phyloP scores from a whole-genome alignment of 139 green algal genomes.

The Picochlorum costavermella region DNA sequence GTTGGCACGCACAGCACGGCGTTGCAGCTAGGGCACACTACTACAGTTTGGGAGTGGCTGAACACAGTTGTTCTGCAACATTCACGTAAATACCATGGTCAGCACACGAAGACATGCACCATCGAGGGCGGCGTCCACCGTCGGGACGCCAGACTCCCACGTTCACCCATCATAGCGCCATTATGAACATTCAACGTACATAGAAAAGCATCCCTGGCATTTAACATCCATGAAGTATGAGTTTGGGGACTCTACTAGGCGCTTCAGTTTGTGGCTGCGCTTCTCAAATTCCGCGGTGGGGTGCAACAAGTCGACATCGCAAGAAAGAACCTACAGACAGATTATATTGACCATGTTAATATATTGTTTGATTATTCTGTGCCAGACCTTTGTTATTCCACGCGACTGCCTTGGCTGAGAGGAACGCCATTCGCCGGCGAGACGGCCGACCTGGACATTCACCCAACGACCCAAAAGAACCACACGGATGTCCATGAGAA shows the following conservation, averaged over 20 bases:
- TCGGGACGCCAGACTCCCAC: not conserved
- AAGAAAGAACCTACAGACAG: constrained; percentile 36
- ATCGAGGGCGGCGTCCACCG: not conserved
- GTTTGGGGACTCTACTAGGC: constrained; percentile 82
- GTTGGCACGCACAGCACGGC: constrained; percentile 94
- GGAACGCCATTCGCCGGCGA: too few relatives aligned
- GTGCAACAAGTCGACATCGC: constrained; percentile 95
- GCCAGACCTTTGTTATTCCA: not conserved
- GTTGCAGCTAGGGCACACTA: constrained; percentile 92
- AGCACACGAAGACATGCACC: not conserved
- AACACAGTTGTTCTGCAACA: constrained; percentile 95
- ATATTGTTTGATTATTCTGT: not conserved
- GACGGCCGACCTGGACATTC: too few relatives aligned
- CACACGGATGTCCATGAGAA: too few relatives aligned
- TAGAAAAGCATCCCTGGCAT: constrained; percentile 93
- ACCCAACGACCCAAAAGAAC: too few relatives aligned
- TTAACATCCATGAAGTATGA: constrained; percentile 94
- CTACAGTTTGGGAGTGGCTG: constrained; percentile 92
- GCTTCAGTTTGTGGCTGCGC: constrained; percentile 96
- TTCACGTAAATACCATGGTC: constrained; percentile 2
- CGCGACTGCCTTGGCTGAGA: too few relatives aligned
- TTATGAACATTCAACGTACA: constrained; percentile 39
- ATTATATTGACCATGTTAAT: constrained; percentile 1
- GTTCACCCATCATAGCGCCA: not conserved
- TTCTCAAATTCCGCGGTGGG: constrained; percentile 90